Percentiles rank a stretch among this genome's conserved stretches.
Evolutionary conservation across 2,329 filamentous ascomycete species (phyloP).

Genomic region (Hansfordia pulvinata): DNA sequence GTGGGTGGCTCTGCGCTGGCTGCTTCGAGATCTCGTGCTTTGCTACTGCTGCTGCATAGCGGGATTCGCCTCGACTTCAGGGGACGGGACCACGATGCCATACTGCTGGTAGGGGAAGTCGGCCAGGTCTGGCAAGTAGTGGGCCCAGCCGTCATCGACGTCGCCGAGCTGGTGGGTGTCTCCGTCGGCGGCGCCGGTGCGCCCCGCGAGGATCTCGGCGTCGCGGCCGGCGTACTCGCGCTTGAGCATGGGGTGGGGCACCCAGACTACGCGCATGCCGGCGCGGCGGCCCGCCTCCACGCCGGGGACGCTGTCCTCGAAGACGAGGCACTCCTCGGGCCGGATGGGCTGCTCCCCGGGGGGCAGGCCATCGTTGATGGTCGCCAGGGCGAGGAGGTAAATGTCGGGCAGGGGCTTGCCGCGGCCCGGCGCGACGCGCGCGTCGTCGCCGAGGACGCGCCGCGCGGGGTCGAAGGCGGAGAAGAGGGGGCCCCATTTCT

Average conservation of each 20-base stretch:
- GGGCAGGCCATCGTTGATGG: constrained; percentile 63
- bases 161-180: constrained; percentile 43
- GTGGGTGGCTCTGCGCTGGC: no score
- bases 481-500: constrained; percentile 44
- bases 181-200: constrained; percentile 51
- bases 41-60: constrained; percentile 25
- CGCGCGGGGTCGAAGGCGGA: constrained; percentile 54
- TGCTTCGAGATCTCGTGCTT: no score
- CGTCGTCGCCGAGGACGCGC: constrained; percentile 75
- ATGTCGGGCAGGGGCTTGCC: constrained; percentile 95
- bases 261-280: constrained; percentile 92
- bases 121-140: constrained; percentile 35
- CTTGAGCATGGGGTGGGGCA: constrained; percentile 67
- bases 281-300: constrained; percentile 83
- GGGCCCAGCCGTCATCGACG: constrained; percentile 45
- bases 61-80: constrained; percentile 26
- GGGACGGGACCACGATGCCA: constrained; percentile 36
- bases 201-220: constrained; percentile 69
- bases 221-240: constrained; percentile 66
- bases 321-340: constrained; percentile 85
- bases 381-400: constrained; percentile 73
- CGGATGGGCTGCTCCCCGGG: constrained; percentile 49
- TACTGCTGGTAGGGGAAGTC: constrained; percentile 46
- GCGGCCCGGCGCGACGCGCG: constrained; percentile 60
- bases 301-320: constrained; percentile 89